phyloP scores from a whole-genome alignment of 106 monocot genomes.

The Allium fistulosum region DNA sequence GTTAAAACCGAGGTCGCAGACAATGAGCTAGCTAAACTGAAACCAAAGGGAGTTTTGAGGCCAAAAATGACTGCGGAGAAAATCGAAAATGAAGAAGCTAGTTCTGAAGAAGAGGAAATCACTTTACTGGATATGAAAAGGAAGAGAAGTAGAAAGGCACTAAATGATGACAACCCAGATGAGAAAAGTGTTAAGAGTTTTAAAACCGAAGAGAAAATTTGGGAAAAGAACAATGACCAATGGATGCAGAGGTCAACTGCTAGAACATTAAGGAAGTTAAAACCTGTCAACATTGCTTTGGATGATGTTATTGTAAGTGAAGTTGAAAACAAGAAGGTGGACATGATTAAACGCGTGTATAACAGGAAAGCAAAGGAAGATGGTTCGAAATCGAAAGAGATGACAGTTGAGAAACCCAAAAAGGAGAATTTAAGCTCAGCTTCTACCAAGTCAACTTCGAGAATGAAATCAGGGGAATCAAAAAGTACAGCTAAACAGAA shows the following conservation, averaged over 20 bases:
- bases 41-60: not conserved
- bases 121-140: not conserved
- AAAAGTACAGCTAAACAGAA: not conserved
- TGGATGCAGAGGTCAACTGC: conserved; percentile 8
- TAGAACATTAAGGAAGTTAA: conserved; percentile 11
- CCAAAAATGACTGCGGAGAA: not conserved
- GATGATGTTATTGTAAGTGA: conserved; percentile 10
- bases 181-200: not conserved
- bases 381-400: not conserved
- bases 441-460: not conserved
- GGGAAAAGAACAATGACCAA: not conserved
- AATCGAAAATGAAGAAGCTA: not conserved
- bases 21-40: not conserved
- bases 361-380: not conserved
- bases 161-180: not conserved
- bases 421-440: not conserved
- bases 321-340: not conserved
- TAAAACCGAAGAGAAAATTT: not conserved
- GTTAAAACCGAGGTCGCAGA: too few species aligned
- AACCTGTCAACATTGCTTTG: conserved; percentile 1
- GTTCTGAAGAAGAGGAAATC: too few species aligned
- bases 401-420: not conserved
- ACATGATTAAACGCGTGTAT: not conserved
- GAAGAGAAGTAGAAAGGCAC: not conserved
- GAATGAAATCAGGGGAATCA: not conserved